Evolutionary conservation across 345 rosid genomes (phyloP).

Genomic region (Pugionium dolabratum): DNA sequence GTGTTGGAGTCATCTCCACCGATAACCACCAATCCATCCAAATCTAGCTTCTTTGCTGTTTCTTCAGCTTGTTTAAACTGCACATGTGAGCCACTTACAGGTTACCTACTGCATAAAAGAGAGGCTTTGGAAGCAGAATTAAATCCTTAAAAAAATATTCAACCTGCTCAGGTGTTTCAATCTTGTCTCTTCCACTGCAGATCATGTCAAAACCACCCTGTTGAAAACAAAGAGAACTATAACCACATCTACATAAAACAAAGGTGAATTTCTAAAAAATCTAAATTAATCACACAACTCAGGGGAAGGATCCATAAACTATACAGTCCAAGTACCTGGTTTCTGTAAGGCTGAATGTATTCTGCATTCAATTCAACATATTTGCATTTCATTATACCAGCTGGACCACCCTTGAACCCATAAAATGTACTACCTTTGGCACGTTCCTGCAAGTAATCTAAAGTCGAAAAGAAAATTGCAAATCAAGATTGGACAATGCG

Average conservation of each 20-base stretch:
- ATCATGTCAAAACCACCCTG: conserved; percentile 99
- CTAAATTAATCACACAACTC: conserved; percentile 5
- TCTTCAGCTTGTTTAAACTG: conserved; percentile 99
- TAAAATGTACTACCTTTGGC: conserved; percentile 76
- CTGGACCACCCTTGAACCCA: conserved; percentile 98
- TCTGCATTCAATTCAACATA: conserved; percentile 73
- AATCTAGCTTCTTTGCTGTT: conserved; percentile 74
- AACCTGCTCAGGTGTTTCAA: conserved; percentile 97
- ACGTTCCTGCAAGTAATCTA: conserved; percentile 91
- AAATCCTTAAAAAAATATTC: background rate
- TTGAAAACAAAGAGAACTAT: conserved; percentile 8
- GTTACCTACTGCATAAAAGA: background rate
- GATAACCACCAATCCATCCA: conserved; percentile 91
- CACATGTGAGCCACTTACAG: conserved; percentile 24
- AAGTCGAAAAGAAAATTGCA: background rate
- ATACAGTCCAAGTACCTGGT: conserved; percentile 59
- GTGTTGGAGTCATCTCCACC: conserved; percentile 99
- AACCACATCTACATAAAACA: conserved; percentile 1
- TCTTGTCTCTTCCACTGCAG: conserved; percentile 98
- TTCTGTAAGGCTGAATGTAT: conserved; percentile 79
- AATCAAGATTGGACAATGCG: background rate
- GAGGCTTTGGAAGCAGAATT: background rate
- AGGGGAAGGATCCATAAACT: conserved; percentile 4
- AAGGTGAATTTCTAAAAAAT: too few species aligned
- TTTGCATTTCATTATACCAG: conserved; percentile 98